Conservation (phyloP, 164 flowering plant genomes). For the Cinnamomum micranthum region DNA sequence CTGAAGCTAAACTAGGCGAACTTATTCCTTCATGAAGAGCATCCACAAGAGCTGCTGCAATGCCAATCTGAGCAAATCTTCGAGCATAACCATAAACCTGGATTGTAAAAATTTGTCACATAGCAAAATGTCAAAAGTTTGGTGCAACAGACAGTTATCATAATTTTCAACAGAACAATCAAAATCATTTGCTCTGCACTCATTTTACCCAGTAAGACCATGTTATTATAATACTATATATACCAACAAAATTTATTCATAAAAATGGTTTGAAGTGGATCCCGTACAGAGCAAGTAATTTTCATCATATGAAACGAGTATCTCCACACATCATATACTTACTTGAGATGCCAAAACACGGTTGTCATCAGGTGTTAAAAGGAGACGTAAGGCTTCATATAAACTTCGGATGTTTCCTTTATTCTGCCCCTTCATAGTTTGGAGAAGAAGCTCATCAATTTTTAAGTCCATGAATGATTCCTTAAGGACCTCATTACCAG, state of each 20-base stretch:
- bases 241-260: not conserved
- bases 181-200: not conserved
- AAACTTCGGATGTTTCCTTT: conserved; percentile 41
- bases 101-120: conserved; percentile 8
- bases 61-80: conserved; percentile 81
- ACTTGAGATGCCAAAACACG: conserved; percentile 97
- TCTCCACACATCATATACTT: conserved; percentile 26
- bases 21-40: conserved; percentile 58
- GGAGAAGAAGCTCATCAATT: conserved; percentile 67
- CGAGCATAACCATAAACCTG: conserved; percentile 98
- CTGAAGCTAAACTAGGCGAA: conserved; percentile 65
- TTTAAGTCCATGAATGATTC: conserved; percentile 79
- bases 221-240: not conserved
- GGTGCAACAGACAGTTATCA: not conserved
- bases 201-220: not conserved
- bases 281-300: not conserved
- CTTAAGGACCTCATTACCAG: conserved; percentile 86
- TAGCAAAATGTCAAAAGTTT: not conserved
- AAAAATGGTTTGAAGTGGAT: not conserved
- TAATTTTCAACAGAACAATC: not conserved
- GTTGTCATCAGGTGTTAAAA: conserved; percentile 83
- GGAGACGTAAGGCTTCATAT: conserved; percentile 70
- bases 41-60: conserved; percentile 67
- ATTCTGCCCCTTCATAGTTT: conserved; percentile 33
- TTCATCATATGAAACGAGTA: not conserved